Evolutionary conservation across 2,329 filamentous ascomycete genomes (phyloP), one percentile per base, ranked within the genome.

Genomic region (Drechslera avenae): DNA sequence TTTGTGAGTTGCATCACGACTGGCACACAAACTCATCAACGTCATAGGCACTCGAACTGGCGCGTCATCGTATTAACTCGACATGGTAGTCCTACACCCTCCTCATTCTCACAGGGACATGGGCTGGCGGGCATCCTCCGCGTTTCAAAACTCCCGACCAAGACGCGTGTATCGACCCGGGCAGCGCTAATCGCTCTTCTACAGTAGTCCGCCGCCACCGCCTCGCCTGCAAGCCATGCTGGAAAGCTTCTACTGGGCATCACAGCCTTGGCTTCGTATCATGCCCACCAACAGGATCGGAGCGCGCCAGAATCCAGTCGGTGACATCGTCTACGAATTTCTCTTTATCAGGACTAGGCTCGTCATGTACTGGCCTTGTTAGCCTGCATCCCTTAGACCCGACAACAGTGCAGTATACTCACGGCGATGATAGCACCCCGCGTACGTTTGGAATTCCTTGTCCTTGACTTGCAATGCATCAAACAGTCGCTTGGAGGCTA

Each of bases 391-490:
- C 5, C 9, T 8, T 4, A 13, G 18, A 13, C 23, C 3, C 12
- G 13, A 14, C 28, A 34, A 28, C 8, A 19, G 23, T 19, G 16
- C 9, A 23, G 6, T 17, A 19, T 37, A 73, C 77, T 72, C 59
- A 80, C 78, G 72, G 75, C 89, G 87, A 75, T 97, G 92, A 71
- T 85, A 91, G 69, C 83, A 89, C 8, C 89, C 91, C 23, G 89
- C 84, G 70, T 94, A 96, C 16, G 79, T 75, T 76, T 84, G 88
- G 67, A 90, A 86, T 56, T 81, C 82, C 67, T 85, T 88, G 71
- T 95, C 90, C 61, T 81, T 76, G 5, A 88, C 77, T 41, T 75
- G 73, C 19, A 81, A 75, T 57, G 73, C 65, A 17, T 86, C 82
- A 53, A 86, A 83, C 73, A 88, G 89, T 50, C 76, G 79, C 75